phyloP scores from a whole-genome alignment of 2,329 filamentous ascomycete species.

The Leptodontidium sp. region DNA sequence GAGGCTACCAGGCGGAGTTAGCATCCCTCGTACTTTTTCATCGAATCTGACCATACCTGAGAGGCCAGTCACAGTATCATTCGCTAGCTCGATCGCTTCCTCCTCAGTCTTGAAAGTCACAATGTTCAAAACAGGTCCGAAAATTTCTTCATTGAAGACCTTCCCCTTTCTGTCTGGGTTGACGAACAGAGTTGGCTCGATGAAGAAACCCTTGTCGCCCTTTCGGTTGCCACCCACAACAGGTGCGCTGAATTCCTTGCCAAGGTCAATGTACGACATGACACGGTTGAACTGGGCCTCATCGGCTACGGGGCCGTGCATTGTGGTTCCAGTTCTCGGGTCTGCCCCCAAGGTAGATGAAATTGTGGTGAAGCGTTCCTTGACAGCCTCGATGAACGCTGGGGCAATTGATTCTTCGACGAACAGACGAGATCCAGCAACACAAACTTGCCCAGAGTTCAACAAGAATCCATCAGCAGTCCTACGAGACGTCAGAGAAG shows the following conservation, averaged over 20 bases:
- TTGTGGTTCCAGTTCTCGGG: conserved; percentile 53
- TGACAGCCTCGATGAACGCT: conserved; percentile 60
- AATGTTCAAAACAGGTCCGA: conserved; percentile 72
- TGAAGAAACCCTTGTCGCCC: conserved; percentile 71
- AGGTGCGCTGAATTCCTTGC: conserved; percentile 67
- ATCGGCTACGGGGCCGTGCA: conserved; percentile 64
- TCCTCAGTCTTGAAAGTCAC: conserved; percentile 73
- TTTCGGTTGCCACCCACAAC: conserved; percentile 69
- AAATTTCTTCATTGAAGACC: conserved; percentile 75
- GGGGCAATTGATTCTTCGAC: conserved; percentile 66
- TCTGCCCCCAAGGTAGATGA: conserved; percentile 24
- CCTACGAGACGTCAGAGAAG: conserved; percentile 43
- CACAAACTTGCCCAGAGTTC: conserved; percentile 78
- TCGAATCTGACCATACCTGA: conserved; percentile 48
- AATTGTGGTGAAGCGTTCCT: conserved; percentile 21
- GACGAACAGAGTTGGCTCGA: conserved; percentile 74
- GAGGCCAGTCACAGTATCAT: conserved; percentile 68
- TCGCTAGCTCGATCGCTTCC: conserved; percentile 64
- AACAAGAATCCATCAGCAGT: conserved; percentile 62
- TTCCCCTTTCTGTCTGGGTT: conserved; percentile 71
- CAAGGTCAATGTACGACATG: conserved; percentile 68
- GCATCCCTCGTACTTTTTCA: neutral
- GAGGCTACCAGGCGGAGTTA: conserved; percentile 51
- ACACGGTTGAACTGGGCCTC: conserved; percentile 69
- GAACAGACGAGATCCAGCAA: conserved; percentile 75